These are phyloP conservation scores for Grammothele lineata DNA, from an alignment of 768 basidiomycete species.

Conservation along the genomic window DNA sequence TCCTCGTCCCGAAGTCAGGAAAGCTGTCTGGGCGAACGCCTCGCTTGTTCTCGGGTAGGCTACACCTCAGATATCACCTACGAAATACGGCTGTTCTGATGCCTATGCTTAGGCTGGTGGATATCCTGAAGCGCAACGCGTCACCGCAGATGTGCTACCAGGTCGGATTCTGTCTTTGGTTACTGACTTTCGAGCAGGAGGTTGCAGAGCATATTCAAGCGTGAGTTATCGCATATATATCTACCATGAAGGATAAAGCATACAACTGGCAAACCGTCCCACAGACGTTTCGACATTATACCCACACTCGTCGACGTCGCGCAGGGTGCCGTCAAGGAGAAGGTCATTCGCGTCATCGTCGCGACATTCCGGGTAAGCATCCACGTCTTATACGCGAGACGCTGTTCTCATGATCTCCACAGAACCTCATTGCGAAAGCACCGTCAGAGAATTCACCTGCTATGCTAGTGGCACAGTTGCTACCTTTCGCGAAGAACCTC, in stretches of 20 bases:
- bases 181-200: slow-evolving; percentile 85
- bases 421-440: slow-evolving; percentile 91
- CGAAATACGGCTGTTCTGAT: background rate
- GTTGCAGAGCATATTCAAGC: slow-evolving; percentile 85
- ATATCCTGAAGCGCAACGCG: slow-evolving; percentile 75
- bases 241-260: no score
- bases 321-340: slow-evolving; percentile 91
- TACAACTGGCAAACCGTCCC: background rate
- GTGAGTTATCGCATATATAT: slow-evolving; percentile 38
- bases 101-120: slow-evolving; percentile 61
- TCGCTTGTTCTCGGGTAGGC: slow-evolving; percentile 65
- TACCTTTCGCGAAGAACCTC: slow-evolving; percentile 85
- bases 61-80: background rate
- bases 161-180: slow-evolving; percentile 89
- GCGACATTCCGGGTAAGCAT: slow-evolving; percentile 78
- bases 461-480: slow-evolving; percentile 84
- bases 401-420: background rate
- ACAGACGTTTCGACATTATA: slow-evolving; percentile 85
- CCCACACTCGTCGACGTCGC: slow-evolving; percentile 81
- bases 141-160: slow-evolving; percentile 96
- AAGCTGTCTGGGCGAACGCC: slow-evolving; percentile 74
- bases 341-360: slow-evolving; percentile 89
- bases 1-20: slow-evolving; percentile 74
- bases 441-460: slow-evolving; percentile 86
- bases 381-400: background rate